Percentiles rank a stretch among this genome's conserved stretches.
phyloP scores from a whole-genome alignment of 345 rosid species.

The Firmiana major region DNA sequence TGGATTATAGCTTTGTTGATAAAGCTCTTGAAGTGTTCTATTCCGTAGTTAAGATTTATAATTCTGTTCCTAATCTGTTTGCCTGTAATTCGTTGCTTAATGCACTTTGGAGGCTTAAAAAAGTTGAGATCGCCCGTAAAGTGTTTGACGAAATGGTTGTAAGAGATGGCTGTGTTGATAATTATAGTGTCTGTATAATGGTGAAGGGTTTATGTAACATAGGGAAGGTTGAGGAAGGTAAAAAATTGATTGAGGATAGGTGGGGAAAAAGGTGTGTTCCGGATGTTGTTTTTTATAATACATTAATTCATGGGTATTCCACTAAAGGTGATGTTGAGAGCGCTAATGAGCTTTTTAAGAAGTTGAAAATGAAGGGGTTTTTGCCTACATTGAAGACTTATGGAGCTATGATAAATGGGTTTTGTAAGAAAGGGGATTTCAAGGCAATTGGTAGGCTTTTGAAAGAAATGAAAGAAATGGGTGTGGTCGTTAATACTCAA shows the following conservation, averaged over 20 bases:
- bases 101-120: slow-evolving; percentile 33
- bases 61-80: slow-evolving; percentile 46
- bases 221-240: slow-evolving; percentile 65
- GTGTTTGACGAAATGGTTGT: slow-evolving; percentile 62
- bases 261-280: slow-evolving; percentile 86
- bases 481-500: slow-evolving; percentile 39
- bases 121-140: slow-evolving; percentile 41
- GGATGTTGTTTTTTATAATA: slow-evolving; percentile 71
- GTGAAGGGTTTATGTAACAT: slow-evolving; percentile 66
- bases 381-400: slow-evolving; percentile 63
- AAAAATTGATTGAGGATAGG: slow-evolving; percentile 53
- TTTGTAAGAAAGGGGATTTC: slow-evolving; percentile 58
- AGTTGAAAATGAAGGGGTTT: slow-evolving; percentile 64
- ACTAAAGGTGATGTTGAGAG: slow-evolving; percentile 42
- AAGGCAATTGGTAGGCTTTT: slow-evolving; percentile 49
- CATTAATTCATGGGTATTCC: slow-evolving; percentile 67
- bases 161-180: slow-evolving; percentile 52
- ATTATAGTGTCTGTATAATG: slow-evolving; percentile 65
- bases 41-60: slow-evolving; percentile 24
- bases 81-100: slow-evolving; percentile 71
- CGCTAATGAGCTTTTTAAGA: slow-evolving; percentile 46
- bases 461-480: slow-evolving; percentile 63
- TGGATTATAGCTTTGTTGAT: slow-evolving; percentile 44
- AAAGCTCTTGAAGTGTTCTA: slow-evolving; percentile 57
- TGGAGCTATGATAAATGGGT: slow-evolving; percentile 58